phyloP scores from a whole-genome alignment of 1,139 yeast species.

The Groenewaldozyma auringiensis region DNA sequence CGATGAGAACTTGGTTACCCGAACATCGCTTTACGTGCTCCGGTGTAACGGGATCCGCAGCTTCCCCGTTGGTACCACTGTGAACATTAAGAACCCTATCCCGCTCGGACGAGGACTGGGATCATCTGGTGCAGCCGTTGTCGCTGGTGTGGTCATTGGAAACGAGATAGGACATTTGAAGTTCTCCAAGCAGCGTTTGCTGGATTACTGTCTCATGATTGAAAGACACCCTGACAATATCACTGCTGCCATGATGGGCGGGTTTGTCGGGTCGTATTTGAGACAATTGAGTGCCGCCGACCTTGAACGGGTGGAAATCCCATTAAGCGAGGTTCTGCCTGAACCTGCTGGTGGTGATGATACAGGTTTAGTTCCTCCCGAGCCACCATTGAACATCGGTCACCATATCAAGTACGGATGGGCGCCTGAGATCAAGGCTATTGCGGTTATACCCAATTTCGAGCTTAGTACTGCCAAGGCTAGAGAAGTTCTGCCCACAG shows the following conservation, averaged over 20 bases:
- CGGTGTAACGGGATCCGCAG: conserved; percentile 66
- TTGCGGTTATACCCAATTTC: conserved; percentile 86
- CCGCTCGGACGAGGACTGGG: conserved; percentile 97
- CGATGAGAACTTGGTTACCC: conserved; percentile 75
- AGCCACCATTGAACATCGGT: conserved; percentile 85
- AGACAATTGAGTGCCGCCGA: conserved; percentile 71
- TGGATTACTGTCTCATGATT: conserved; percentile 92
- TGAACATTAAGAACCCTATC: conserved; percentile 80
- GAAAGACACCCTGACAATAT: conserved; percentile 98
- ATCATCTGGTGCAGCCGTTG: conserved; percentile 98
- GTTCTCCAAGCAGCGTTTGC: conserved; percentile 68
- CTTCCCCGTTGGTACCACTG: conserved; percentile 79
- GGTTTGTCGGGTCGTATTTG: conserved; percentile 91
- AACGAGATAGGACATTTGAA: conserved; percentile 71
- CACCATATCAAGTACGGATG: conserved; percentile 80
- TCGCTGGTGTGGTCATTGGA: conserved; percentile 91
- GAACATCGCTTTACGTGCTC: conserved; percentile 84
- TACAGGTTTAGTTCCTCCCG: conserved; percentile 61
- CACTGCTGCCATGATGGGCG: conserved; percentile 99
- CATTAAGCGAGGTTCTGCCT: conserved; percentile 76
- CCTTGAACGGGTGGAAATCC: conserved; percentile 66
- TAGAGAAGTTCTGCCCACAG: conserved; percentile 76
- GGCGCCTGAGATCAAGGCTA: conserved; percentile 74
- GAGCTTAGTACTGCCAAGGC: conserved; percentile 91
- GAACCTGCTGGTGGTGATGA: conserved; percentile 62